A percentile compares a stretch with the other conserved stretches of the same genome.
phyloP scores from a whole-genome alignment of 2,329 filamentous ascomycete genomes.

The Dothiorella sarmentorum region DNA sequence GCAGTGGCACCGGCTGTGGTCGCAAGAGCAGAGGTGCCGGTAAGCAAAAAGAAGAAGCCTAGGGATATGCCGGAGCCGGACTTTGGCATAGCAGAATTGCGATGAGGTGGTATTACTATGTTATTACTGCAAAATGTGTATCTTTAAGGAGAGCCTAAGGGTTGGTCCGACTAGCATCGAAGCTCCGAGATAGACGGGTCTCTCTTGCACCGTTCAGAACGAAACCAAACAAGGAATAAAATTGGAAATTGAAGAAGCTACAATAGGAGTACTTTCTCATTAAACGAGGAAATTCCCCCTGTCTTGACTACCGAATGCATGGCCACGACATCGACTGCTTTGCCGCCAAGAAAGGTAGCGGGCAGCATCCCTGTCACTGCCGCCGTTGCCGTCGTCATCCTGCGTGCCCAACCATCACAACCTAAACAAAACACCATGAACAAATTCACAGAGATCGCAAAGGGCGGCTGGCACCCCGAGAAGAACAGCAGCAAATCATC shows the following conservation, averaged over 20 bases:
- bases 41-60: conserved; percentile 16
- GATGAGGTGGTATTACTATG: neutral
- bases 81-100: neutral
- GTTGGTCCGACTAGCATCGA: too few relatives aligned
- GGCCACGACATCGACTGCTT: neutral
- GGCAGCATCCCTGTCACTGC: neutral
- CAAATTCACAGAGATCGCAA: conserved; percentile 40
- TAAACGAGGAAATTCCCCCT: too few relatives aligned
- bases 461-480: conserved; percentile 49
- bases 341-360: neutral
- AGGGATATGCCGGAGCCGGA: conserved; percentile 18
- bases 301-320: too few relatives aligned
- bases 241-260: too few relatives aligned
- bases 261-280: too few relatives aligned
- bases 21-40: conserved; percentile 17
- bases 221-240: too few relatives aligned
- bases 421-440: conserved; percentile 27
- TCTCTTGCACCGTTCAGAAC: too few relatives aligned
- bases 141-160: too few relatives aligned
- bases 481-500: conserved; percentile 23
- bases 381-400: conserved; percentile 1
- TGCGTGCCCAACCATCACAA: conserved; percentile 9
- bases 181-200: too few relatives aligned
- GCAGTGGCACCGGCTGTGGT: neutral
- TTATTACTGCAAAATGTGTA: too few relatives aligned